Evolutionary conservation across 495 filamentous ascomycete species (phyloP).

Genomic region (Neurospora sp.): DNA sequence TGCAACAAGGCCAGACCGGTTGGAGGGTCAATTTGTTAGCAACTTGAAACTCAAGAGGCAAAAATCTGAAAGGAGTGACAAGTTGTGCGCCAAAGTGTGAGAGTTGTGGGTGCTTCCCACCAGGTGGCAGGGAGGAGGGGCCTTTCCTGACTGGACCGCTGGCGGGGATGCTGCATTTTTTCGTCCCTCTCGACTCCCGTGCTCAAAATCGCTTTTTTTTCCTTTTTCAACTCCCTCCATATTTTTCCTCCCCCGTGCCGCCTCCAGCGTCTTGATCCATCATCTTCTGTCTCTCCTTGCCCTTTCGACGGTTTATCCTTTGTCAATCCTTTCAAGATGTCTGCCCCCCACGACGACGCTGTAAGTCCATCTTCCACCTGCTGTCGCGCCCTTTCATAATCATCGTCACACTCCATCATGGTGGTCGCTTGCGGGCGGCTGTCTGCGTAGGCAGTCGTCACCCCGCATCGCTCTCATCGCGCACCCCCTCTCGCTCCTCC

Average conservation of each 20-base stretch:
- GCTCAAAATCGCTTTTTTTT: slow-evolving; percentile 7
- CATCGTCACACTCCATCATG: background rate
- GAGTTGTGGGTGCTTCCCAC: slow-evolving; percentile 5
- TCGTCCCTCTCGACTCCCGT: slow-evolving; percentile 11
- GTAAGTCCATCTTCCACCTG: slow-evolving; percentile 19
- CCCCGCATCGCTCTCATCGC: slow-evolving; percentile 21
- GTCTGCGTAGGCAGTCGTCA: slow-evolving; percentile 14
- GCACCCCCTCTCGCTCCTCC: slow-evolving; percentile 12
- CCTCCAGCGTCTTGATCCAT: slow-evolving; percentile 13
- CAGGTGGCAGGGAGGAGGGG: slow-evolving; percentile 2
- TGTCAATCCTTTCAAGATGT: slow-evolving; percentile 36
- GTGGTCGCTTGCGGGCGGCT: background rate
- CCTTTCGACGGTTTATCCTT: slow-evolving; percentile 20
- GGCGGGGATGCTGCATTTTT: slow-evolving; percentile 6
- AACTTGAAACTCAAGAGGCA: background rate
- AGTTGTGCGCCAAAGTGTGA: background rate
- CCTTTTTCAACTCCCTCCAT: background rate
- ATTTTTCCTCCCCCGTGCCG: background rate
- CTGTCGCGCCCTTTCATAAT: background rate
- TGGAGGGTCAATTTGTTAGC: background rate
- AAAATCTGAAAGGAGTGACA: background rate
- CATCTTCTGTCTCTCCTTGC: slow-evolving; percentile 15
- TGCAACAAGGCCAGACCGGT: background rate
- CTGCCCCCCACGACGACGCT: slow-evolving; percentile 26
- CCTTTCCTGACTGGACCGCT: slow-evolving; percentile 11